phyloP scores from a whole-genome alignment of 179 eudicot genomes.

The Beta lomatogona region DNA sequence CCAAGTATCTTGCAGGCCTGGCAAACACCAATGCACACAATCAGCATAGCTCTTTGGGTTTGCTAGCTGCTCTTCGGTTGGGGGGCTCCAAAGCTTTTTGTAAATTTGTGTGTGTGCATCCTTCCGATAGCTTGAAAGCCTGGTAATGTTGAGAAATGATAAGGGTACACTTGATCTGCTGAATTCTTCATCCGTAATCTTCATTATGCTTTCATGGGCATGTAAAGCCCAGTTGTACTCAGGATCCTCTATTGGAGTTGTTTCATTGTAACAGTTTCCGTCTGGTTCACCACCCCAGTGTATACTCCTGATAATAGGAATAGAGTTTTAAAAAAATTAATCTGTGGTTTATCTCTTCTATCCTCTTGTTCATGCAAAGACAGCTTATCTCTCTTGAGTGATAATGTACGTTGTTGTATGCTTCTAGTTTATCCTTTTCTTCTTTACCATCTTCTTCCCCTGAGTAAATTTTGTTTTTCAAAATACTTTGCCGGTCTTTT shows the following conservation, averaged over 20 bases:
- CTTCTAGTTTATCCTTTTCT: neutral
- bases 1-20: constrained; percentile 90
- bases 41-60: constrained; percentile 81
- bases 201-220: constrained; percentile 56
- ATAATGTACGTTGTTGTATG: neutral
- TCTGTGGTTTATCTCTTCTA: neutral
- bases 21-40: constrained; percentile 89
- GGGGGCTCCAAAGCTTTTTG: constrained; percentile 74
- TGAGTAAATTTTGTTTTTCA: too few species aligned
- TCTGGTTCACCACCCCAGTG: constrained; percentile 67
- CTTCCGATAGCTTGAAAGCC: constrained; percentile 62
- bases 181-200: constrained; percentile 52
- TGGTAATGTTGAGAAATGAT: constrained; percentile 74
- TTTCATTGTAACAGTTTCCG: constrained; percentile 77
- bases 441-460: too few species aligned
- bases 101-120: constrained; percentile 81
- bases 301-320: constrained; percentile 52
- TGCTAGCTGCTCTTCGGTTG: constrained; percentile 62
- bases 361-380: neutral
- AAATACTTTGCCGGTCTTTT: neutral
- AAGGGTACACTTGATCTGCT: constrained; percentile 50
- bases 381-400: neutral
- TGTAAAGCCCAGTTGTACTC: constrained; percentile 59
- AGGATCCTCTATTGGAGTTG: constrained; percentile 54
- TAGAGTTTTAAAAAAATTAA: too few species aligned